phyloP scores from a whole-genome alignment of 345 rosid species.

The Brassica nigra region DNA sequence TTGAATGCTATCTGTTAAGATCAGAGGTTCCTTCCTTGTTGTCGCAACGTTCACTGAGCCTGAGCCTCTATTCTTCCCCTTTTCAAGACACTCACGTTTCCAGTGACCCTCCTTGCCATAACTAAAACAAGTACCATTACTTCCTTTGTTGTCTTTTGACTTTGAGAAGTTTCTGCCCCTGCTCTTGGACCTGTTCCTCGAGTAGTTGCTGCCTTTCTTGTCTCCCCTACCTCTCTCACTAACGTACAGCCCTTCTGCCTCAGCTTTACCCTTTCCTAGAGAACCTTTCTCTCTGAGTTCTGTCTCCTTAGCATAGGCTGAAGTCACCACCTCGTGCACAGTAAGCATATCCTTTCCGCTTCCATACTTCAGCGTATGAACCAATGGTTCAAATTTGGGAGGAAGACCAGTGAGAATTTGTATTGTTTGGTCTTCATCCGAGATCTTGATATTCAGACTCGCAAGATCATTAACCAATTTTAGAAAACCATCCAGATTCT shows the following conservation, averaged over 20 bases:
- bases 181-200: not conserved
- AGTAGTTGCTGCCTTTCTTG: not conserved
- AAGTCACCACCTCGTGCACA: not conserved
- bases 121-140: no score
- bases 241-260: not conserved
- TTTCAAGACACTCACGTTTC: no score
- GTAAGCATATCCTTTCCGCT: not conserved
- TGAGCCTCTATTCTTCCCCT: no score
- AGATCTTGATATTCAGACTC: not conserved
- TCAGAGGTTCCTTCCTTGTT: no score
- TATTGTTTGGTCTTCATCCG: not conserved
- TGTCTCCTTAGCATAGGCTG: not conserved
- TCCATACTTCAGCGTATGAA: not conserved
- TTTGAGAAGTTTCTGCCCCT: no score
- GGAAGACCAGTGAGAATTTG: not conserved
- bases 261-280: not conserved
- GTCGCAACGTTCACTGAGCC: no score
- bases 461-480: not conserved
- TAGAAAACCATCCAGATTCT: not conserved
- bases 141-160: no score
- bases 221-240: not conserved
- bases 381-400: not conserved
- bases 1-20: no score
- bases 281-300: not conserved
- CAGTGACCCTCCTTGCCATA: no score